phyloP scores from a whole-genome alignment of 192 early-diverging fungal species.

The Haplosporangium gracile region DNA sequence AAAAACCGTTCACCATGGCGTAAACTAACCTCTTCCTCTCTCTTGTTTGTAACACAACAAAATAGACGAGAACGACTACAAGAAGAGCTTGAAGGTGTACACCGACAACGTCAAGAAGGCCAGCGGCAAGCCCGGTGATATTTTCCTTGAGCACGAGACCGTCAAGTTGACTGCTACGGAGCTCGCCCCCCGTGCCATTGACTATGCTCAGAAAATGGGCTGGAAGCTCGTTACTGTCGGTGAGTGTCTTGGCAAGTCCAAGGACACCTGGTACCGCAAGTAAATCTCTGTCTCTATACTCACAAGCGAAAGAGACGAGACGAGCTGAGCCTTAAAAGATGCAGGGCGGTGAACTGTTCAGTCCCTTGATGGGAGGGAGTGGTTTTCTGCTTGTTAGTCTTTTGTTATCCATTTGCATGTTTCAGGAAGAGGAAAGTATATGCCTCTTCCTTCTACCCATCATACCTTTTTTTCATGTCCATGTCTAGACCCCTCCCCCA shows the following conservation, averaged over 20 bases:
- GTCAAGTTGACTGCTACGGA: conserved; percentile 49
- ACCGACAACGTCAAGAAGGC: conserved; percentile 16
- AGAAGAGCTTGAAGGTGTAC: conserved; percentile 27
- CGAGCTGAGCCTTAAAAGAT: too few species aligned
- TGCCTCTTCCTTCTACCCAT: not conserved
- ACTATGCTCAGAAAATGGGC: conserved; percentile 39
- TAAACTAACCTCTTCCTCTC: not conserved
- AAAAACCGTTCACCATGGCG: not conserved
- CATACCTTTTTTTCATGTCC: not conserved
- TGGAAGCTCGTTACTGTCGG: conserved; percentile 65
- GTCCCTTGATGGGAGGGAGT: too few species aligned
- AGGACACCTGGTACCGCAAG: conserved; percentile 38
- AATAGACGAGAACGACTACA: conserved; percentile 20
- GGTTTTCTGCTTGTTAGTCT: too few species aligned
- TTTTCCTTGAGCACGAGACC: conserved; percentile 57
- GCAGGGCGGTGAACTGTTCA: too few species aligned
- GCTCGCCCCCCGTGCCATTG: conserved; percentile 59
- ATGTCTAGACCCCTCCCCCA: not conserved
- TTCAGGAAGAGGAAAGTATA: not conserved
- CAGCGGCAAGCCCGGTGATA: conserved; percentile 55
- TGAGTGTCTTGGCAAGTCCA: conserved; percentile 54
- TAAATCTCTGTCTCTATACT: not conserved
- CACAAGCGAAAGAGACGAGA: too few species aligned
- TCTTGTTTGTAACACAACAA: not conserved
- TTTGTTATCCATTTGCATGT: too few species aligned